Evolutionary conservation across 352 stramenopile genomes (phyloP).

Genomic region (Phytophthora lateralis): DNA sequence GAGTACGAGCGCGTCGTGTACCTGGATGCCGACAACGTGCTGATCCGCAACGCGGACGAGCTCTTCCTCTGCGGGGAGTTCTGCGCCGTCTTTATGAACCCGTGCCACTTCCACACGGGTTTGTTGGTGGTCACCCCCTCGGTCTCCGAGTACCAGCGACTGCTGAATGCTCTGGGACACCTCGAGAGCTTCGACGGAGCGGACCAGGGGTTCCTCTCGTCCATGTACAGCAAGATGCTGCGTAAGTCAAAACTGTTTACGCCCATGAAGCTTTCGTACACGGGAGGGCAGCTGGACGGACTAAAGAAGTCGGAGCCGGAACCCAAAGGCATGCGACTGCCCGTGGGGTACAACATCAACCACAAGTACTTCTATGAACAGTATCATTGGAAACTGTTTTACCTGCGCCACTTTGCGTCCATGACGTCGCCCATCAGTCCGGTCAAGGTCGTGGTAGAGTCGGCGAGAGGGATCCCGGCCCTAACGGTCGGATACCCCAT

Average conservation of each 20-base stretch:
- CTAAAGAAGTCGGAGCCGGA: constrained; percentile 47
- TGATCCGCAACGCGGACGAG: constrained; percentile 89
- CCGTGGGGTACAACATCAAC: constrained; percentile 92
- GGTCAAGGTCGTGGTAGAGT: constrained; percentile 87
- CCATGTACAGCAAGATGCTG: constrained; percentile 86
- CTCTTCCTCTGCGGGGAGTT: constrained; percentile 88
- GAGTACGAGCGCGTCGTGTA: constrained; percentile 92
- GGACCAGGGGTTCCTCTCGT: constrained; percentile 88
- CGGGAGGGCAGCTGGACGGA: constrained; percentile 38
- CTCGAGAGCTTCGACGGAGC: constrained; percentile 81
- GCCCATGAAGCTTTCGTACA: constrained; percentile 39
- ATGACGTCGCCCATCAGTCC: constrained; percentile 89
- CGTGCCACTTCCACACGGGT: constrained; percentile 90
- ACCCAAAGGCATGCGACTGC: constrained; percentile 76
- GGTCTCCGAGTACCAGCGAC: constrained; percentile 67
- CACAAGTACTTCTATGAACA: constrained; percentile 92
- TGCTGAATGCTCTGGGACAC: constrained; percentile 64
- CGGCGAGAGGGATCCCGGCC: constrained; percentile 72
- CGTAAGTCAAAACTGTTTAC: constrained; percentile 78
- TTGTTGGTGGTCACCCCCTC: constrained; percentile 84
- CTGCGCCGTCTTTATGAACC: constrained; percentile 92
- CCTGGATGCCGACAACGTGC: constrained; percentile 90
- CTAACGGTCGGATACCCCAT: constrained; percentile 88
- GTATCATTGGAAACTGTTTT: constrained; percentile 91
- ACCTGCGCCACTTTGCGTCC: constrained; percentile 81